These are phyloP conservation scores for Phytomonas francai DNA, from an alignment of 208 protist species.

Conservation along the genomic window DNA sequence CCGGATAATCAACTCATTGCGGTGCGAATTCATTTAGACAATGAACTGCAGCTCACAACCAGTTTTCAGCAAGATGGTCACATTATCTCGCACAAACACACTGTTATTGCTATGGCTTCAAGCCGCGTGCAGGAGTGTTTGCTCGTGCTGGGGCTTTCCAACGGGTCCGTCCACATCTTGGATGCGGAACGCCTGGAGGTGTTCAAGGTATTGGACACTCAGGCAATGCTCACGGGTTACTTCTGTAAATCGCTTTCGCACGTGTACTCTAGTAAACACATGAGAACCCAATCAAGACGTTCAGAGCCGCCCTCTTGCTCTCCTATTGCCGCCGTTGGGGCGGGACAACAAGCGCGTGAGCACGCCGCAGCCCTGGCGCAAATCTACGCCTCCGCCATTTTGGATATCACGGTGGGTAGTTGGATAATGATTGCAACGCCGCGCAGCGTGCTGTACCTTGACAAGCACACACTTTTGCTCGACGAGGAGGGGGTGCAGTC, in stretches of 20 bases:
- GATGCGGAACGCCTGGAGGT: slow-evolving; percentile 37
- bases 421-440: slow-evolving; percentile 19
- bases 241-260: neutral
- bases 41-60: slow-evolving; percentile 6
- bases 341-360: too few relatives aligned
- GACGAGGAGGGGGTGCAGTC: slow-evolving; percentile 2
- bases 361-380: slow-evolving; percentile 17
- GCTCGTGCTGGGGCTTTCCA: slow-evolving; percentile 45
- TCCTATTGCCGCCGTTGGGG: neutral
- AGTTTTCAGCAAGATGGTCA: slow-evolving; percentile 46
- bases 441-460: slow-evolving; percentile 16
- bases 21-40: slow-evolving; percentile 17
- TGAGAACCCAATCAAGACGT: neutral
- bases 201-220: slow-evolving; percentile 13
- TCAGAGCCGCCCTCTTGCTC: neutral
- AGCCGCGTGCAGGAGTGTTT: slow-evolving; percentile 12
- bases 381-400: slow-evolving; percentile 48
- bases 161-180: slow-evolving; percentile 50
- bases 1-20: slow-evolving; percentile 32
- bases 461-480: slow-evolving; percentile 20
- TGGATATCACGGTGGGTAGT: slow-evolving; percentile 49
- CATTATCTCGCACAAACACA: slow-evolving; percentile 17
- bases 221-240: neutral
- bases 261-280: neutral
- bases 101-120: slow-evolving; percentile 33